Evolutionary conservation across 140 eudicot genomes (phyloP), one percentile per base, ranked within the genome.

Genomic region (Oenanthe javanica): DNA sequence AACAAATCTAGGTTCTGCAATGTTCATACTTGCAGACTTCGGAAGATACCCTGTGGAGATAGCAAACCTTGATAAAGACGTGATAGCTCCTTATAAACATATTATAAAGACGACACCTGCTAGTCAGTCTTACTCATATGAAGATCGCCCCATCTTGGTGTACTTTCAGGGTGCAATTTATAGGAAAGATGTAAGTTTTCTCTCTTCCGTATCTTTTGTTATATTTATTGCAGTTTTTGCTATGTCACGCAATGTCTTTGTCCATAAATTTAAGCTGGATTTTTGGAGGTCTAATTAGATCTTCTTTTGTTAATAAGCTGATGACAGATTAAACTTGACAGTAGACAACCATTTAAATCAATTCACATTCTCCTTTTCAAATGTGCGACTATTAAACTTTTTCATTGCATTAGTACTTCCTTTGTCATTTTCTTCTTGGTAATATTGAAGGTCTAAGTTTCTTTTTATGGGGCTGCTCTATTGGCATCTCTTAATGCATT

Each of bases 1-100:
- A 80, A 83, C 75, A 86, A 84, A 85, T 79, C 79, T 89, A 87
- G 88, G 91, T 82, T 85, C 92, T 21, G 94, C 97, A 50, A 91
- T 87, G 87, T 86, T 86, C 77, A 84, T 91, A 80, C 92, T 91
- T 79, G 88, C 96, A 10, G 96, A 91, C 86, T 91, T 91, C 69
- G 96, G 96, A 6, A 86, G 96, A 80, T 91, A 89, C 54, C 82
- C 84, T 0, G 74, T 73, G 52, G 77, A 84, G 25, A 82, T 87
- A 85, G 93, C 96, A 18, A 91, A 89, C 79, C 45, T 89, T 57
- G 85, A 83, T 15, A 91, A 91, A 85, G 91, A 90, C 82, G 90
- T 88, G 72, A 87, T 90, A 59, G 92, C 96, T 64, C 96, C 92
- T 23, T 88, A 90, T 45, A 87, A 83, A 81, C 96, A 89, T 83